Conservation (phyloP, 345 rosid genomes). For the Chamaenerion angustifolium region DNA sequence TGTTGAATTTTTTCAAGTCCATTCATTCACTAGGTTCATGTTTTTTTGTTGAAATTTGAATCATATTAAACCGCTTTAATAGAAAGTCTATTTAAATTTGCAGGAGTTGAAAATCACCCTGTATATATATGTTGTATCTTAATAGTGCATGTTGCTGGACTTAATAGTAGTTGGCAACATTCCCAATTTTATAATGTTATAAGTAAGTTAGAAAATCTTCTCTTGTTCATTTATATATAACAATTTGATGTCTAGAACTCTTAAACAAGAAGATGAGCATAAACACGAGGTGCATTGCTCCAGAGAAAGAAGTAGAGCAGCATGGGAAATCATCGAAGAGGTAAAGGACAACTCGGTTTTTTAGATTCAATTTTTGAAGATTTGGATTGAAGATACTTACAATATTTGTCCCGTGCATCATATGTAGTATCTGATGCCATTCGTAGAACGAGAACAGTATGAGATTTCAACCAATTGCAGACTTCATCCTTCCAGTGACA, state of each 20-base stretch:
- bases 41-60: too few relatives aligned
- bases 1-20: too few relatives aligned
- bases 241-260: constrained; percentile 18
- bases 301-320: constrained; percentile 77
- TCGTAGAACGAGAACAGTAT: constrained; percentile 55
- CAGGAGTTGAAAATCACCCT: too few relatives aligned
- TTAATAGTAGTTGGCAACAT: too few relatives aligned
- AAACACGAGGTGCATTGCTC: constrained; percentile 74
- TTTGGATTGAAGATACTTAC: background rate
- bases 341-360: constrained; percentile 17
- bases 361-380: background rate
- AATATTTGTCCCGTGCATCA: background rate
- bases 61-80: too few relatives aligned
- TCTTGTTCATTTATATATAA: background rate
- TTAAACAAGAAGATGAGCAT: constrained; percentile 16
- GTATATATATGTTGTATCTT: too few relatives aligned
- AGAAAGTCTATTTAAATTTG: too few relatives aligned
- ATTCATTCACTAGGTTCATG: too few relatives aligned
- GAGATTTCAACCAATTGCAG: constrained; percentile 48
- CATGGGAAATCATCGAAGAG: constrained; percentile 70
- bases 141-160: too few relatives aligned
- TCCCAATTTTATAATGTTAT: background rate
- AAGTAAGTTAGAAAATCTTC: background rate
- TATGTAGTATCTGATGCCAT: constrained; percentile 75
- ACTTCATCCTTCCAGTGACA: constrained; percentile 71